phyloP scores from a whole-genome alignment of 2,329 filamentous ascomycete species.

The Bipolaris bicolor region DNA sequence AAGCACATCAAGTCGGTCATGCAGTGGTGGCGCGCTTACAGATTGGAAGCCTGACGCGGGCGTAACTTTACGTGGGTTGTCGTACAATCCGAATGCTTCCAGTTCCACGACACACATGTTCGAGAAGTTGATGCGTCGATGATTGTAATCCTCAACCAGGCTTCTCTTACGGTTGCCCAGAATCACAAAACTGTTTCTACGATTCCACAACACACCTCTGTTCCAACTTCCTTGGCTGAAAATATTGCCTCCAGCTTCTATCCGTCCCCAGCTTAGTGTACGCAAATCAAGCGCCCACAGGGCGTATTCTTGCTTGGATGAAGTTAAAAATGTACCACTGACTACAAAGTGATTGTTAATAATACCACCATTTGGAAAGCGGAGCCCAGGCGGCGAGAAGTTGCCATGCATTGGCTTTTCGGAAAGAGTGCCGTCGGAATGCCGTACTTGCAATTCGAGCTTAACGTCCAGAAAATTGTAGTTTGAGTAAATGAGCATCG shows the following conservation, averaged over 20 bases:
- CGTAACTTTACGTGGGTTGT: slow-evolving; percentile 81
- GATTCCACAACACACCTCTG: slow-evolving; percentile 88
- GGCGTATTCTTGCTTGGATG: slow-evolving; percentile 97
- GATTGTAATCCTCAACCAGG: slow-evolving; percentile 96
- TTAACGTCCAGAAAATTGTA: slow-evolving; percentile 99
- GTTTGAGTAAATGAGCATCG: slow-evolving; percentile 98
- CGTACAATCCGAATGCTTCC: slow-evolving; percentile 95
- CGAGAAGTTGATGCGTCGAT: slow-evolving; percentile 94
- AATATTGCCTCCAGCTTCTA: slow-evolving; percentile 88
- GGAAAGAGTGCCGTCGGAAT: slow-evolving; percentile 79
- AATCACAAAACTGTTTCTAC: slow-evolving; percentile 93
- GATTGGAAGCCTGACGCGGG: slow-evolving; percentile 86
- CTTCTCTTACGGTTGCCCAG: slow-evolving; percentile 92
- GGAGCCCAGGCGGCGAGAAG: slow-evolving; percentile 86
- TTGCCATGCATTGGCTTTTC: slow-evolving; percentile 89
- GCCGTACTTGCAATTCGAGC: slow-evolving; percentile 86
- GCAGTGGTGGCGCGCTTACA: slow-evolving; percentile 72
- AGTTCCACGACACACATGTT: slow-evolving; percentile 97
- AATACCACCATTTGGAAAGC: slow-evolving; percentile 94
- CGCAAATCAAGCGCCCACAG: slow-evolving; percentile 92
- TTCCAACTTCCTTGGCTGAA: slow-evolving; percentile 99
- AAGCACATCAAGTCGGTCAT: slow-evolving; percentile 59
- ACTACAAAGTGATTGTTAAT: slow-evolving; percentile 97
- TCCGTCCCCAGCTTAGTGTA: slow-evolving; percentile 90
- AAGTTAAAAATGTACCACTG: slow-evolving; percentile 95